Conservation (phyloP, 179 eudicot genomes). For the Beta lomatogona region DNA sequence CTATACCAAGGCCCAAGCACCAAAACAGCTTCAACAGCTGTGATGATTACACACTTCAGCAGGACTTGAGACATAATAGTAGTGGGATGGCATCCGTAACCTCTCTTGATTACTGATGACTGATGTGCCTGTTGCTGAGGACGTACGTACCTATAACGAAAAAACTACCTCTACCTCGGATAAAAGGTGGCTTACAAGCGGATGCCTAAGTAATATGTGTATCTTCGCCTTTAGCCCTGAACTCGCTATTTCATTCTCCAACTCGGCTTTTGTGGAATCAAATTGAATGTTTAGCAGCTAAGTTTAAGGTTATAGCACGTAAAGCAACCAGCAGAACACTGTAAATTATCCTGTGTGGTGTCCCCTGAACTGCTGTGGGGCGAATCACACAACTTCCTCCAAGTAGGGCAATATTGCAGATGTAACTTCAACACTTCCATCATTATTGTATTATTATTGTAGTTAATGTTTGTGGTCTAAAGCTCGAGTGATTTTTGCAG, state of each 20-base stretch:
- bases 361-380: conserved; percentile 25
- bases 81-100: conserved; percentile 60
- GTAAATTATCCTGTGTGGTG: conserved; percentile 23
- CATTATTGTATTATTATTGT: conserved; percentile 29
- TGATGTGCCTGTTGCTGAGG: conserved; percentile 14
- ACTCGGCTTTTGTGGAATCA: background rate
- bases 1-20: conserved; percentile 47
- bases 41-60: conserved; percentile 47
- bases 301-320: conserved; percentile 27
- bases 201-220: conserved; percentile 4
- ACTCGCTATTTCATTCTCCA: conserved; percentile 8
- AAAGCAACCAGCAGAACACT: conserved; percentile 26
- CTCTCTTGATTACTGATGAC: conserved; percentile 59
- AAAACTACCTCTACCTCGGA: conserved; percentile 1
- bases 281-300: conserved; percentile 27
- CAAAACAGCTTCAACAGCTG: conserved; percentile 40
- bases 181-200: conserved; percentile 8
- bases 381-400: conserved; percentile 16
- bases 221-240: conserved; percentile 10
- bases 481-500: conserved; percentile 13
- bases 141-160: background rate
- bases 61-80: conserved; percentile 45
- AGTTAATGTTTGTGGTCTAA: conserved; percentile 19
- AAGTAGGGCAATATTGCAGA: conserved; percentile 12
- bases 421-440: conserved; percentile 18